Conservation (phyloP, 768 basidiomycete genomes). For the Tephrocybe sp. region DNA sequence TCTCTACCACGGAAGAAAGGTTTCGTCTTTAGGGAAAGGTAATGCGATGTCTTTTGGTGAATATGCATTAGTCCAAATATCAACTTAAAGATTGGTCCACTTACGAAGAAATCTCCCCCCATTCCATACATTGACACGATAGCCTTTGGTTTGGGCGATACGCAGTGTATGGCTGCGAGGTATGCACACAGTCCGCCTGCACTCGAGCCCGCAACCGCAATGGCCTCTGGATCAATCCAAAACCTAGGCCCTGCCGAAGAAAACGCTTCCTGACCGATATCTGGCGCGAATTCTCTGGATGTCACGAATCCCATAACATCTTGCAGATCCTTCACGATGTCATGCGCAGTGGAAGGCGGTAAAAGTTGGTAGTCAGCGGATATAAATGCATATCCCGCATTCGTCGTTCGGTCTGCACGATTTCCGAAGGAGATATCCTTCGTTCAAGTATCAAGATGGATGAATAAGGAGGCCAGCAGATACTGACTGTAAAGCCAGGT, state of each 20-base stretch:
- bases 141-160: slow-evolving; percentile 49
- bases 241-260: slow-evolving; percentile 16
- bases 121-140: slow-evolving; percentile 61
- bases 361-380: slow-evolving; percentile 66
- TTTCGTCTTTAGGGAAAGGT: slow-evolving; percentile 44
- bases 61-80: neutral
- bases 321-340: slow-evolving; percentile 56
- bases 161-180: slow-evolving; percentile 53
- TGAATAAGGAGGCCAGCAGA: neutral
- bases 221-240: slow-evolving; percentile 39
- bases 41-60: slow-evolving; percentile 53
- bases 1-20: slow-evolving; percentile 59
- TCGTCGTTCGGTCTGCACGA: slow-evolving; percentile 43
- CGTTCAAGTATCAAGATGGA: slow-evolving; percentile 16
- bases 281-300: slow-evolving; percentile 16
- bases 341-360: slow-evolving; percentile 53
- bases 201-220: slow-evolving; percentile 58
- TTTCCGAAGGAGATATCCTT: slow-evolving; percentile 7
- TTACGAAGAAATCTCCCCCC: slow-evolving; percentile 59
- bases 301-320: slow-evolving; percentile 53
- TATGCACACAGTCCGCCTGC: slow-evolving; percentile 67
- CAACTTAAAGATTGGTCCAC: slow-evolving; percentile 14
- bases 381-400: slow-evolving; percentile 55
- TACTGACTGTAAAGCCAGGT: slow-evolving; percentile 58
- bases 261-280: neutral